Evolutionary conservation across 768 basidiomycete genomes (phyloP).

Genomic region (Cubamyces sp.): DNA sequence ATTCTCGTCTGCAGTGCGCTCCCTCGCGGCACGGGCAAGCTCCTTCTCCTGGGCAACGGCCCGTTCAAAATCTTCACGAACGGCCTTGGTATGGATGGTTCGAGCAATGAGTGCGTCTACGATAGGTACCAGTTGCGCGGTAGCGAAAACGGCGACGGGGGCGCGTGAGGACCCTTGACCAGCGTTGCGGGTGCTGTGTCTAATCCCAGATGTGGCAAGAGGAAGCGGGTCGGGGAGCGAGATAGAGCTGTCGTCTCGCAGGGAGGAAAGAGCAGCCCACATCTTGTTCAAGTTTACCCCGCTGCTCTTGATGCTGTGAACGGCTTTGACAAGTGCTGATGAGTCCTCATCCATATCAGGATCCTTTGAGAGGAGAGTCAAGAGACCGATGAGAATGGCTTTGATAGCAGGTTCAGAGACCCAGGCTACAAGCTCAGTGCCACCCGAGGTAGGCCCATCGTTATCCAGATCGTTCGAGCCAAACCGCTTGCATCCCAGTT

Average conservation of each 20-base stretch:
- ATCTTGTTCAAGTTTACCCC: constrained; percentile 65
- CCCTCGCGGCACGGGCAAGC: constrained; percentile 50
- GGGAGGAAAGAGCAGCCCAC: constrained; percentile 56
- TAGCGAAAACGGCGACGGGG: constrained; percentile 41
- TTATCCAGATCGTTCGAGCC: constrained; percentile 42
- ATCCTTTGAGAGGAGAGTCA: constrained; percentile 62
- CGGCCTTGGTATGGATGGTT: constrained; percentile 46
- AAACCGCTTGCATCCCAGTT: constrained; percentile 32
- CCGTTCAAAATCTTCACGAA: constrained; percentile 65
- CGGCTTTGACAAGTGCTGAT: constrained; percentile 46
- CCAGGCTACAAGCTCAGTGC: constrained; percentile 47
- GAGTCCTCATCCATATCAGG: constrained; percentile 42
- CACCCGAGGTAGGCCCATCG: constrained; percentile 19
- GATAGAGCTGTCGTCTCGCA: constrained; percentile 45
- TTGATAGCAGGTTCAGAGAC: constrained; percentile 68
- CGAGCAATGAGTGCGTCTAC: constrained; percentile 60
- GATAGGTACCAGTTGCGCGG: constrained; percentile 72
- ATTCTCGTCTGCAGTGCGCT: constrained; percentile 57
- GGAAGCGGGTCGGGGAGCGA: constrained; percentile 63
- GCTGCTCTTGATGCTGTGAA: constrained; percentile 54
- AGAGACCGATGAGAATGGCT: constrained; percentile 62
- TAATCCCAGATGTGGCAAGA: constrained; percentile 46
- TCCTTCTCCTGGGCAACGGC: constrained; percentile 62
- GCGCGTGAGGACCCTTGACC: constrained; percentile 8
- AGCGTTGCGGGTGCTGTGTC: constrained; percentile 52